Conservation (phyloP, 805 yeast species). For the Suhomyces sp. region DNA sequence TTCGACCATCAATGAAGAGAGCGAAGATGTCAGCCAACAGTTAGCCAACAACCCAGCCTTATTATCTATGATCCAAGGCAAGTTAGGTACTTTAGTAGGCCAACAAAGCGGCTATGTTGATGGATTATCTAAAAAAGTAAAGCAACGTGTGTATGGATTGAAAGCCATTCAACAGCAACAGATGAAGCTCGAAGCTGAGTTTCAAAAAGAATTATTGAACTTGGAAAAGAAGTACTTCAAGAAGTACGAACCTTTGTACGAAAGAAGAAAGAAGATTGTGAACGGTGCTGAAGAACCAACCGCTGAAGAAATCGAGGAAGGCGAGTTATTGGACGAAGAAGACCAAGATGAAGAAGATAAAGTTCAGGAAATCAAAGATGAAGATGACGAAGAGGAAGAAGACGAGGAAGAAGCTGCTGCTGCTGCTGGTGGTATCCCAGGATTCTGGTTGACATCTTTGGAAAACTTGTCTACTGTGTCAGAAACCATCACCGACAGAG, state of each 20-base stretch:
- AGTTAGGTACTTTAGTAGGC: slow-evolving; percentile 80
- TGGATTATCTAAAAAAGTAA: slow-evolving; percentile 66
- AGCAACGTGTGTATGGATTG: slow-evolving; percentile 75
- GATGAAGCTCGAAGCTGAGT: slow-evolving; percentile 81
- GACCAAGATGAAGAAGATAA: slow-evolving; percentile 29
- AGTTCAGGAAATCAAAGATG: slow-evolving; percentile 40
- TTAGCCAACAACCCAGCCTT: slow-evolving; percentile 78
- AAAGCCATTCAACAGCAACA: slow-evolving; percentile 79
- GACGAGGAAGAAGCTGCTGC: slow-evolving; percentile 44
- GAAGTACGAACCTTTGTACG: slow-evolving; percentile 73
- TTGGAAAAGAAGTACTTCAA: slow-evolving; percentile 77
- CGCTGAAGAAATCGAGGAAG: slow-evolving; percentile 71
- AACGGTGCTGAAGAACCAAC: slow-evolving; percentile 76
- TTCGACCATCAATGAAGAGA: slow-evolving; percentile 63
- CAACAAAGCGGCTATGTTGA: slow-evolving; percentile 83
- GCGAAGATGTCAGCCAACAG: slow-evolving; percentile 44
- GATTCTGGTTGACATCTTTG: slow-evolving; percentile 95
- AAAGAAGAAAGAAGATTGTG: slow-evolving; percentile 68
- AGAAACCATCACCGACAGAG: slow-evolving; percentile 86
- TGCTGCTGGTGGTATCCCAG: slow-evolving; percentile 74
- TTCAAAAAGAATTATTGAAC: slow-evolving; percentile 82
- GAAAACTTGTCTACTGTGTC: slow-evolving; percentile 79
- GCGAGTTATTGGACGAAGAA: slow-evolving; percentile 65
- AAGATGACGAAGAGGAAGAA: slow-evolving; percentile 43
- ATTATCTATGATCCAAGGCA: slow-evolving; percentile 85